phyloP scores from a whole-genome alignment of 345 rosid genomes.

The Erucastrum elatum region DNA sequence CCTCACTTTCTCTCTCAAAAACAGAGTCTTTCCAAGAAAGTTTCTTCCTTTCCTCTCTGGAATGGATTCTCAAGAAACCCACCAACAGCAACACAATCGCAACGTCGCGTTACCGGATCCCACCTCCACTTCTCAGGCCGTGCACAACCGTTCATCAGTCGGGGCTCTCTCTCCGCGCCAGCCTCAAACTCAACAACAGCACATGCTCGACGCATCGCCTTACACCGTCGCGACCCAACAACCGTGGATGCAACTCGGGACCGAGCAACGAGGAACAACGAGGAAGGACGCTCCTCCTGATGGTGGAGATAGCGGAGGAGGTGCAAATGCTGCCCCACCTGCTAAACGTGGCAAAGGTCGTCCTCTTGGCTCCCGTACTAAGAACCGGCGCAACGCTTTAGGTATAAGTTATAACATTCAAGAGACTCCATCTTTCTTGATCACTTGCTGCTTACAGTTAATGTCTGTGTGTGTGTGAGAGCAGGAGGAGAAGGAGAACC shows the following conservation, averaged over 20 bases:
- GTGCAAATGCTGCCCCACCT: conserved; percentile 43
- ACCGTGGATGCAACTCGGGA: neutral
- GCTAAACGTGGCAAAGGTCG: conserved; percentile 38
- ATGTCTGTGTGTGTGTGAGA: neutral
- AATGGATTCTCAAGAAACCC: no score
- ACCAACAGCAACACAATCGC: neutral
- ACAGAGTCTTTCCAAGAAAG: neutral
- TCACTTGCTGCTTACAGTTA: neutral
- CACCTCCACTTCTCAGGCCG: neutral
- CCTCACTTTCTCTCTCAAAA: neutral
- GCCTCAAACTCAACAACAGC: neutral
- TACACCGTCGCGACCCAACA: neutral
- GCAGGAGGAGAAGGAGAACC: conserved; percentile 50
- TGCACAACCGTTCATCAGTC: neutral
- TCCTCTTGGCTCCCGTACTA: conserved; percentile 88
- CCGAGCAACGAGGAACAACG: neutral
- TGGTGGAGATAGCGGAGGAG: conserved; percentile 21
- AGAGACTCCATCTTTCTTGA: neutral
- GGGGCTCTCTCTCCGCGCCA: neutral
- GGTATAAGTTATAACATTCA: conserved; percentile 43
- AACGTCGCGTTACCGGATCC: neutral
- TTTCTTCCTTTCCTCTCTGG: no score
- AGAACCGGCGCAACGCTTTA: conserved; percentile 53
- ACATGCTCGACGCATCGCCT: neutral
- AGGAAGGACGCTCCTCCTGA: neutral